These are phyloP conservation scores for Calocybe indica DNA, from an alignment of 768 basidiomycete species.

Conservation along the genomic window DNA sequence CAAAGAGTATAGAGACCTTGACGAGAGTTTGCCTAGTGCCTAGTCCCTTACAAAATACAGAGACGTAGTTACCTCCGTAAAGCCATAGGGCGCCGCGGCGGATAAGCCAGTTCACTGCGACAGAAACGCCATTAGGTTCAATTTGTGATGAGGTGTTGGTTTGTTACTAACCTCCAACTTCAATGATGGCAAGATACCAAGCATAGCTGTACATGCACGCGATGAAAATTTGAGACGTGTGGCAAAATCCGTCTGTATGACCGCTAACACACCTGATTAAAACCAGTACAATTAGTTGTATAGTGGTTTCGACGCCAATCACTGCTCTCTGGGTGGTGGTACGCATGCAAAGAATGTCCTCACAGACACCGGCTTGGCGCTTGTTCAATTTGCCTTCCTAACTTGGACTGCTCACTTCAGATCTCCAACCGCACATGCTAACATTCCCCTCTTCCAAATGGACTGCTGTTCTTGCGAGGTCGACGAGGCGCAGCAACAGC, in stretches of 20 bases:
- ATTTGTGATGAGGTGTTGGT: not conserved
- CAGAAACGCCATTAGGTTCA: not conserved
- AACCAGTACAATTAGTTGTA: constrained; percentile 17
- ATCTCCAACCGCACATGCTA: no score
- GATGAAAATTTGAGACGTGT: not conserved
- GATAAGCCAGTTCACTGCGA: constrained; percentile 25
- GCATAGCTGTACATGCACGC: constrained; percentile 18
- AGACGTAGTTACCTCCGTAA: constrained; percentile 15
- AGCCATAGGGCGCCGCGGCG: constrained; percentile 11
- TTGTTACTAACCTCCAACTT: constrained; percentile 22
- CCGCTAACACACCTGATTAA: constrained; percentile 18
- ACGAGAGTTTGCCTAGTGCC: not conserved
- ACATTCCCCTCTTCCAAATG: not conserved
- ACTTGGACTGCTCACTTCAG: not conserved
- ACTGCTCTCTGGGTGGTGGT: constrained; percentile 6
- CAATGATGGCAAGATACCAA: constrained; percentile 26
- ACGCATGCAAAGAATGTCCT: not conserved
- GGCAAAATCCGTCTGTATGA: not conserved
- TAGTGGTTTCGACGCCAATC: constrained; percentile 7
- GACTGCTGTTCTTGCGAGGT: not conserved
- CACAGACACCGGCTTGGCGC: not conserved
- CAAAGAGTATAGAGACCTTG: constrained; percentile 24
- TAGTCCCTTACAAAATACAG: not conserved
- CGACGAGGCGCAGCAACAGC: no score
- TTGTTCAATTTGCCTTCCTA: not conserved